phyloP scores from a whole-genome alignment of 345 rosid genomes.

The Hibiscus trionum region DNA sequence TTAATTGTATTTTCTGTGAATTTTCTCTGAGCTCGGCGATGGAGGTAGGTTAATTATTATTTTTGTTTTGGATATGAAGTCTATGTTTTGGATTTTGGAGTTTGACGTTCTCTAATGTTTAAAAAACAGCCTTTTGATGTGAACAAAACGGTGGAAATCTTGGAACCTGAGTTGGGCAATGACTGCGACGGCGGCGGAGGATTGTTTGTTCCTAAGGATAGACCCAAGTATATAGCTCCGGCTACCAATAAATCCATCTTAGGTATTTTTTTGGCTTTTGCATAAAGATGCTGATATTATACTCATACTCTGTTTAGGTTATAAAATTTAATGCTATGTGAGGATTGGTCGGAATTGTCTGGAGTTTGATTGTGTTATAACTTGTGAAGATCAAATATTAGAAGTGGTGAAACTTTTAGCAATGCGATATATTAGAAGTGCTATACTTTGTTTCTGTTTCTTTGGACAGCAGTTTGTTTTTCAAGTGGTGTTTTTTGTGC shows the following conservation, averaged over 20 bases:
- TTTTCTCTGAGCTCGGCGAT: neutral
- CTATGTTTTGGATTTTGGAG: neutral
- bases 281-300: neutral
- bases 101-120: neutral
- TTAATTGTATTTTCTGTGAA: neutral
- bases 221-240: neutral
- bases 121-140: slow-evolving; percentile 18
- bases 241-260: neutral
- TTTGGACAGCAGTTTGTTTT: neutral
- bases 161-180: slow-evolving; percentile 30
- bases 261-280: neutral
- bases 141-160: slow-evolving; percentile 23
- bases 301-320: too few species aligned
- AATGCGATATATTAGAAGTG: neutral
- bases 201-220: slow-evolving; percentile 40
- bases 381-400: too few species aligned
- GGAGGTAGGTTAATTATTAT: neutral
- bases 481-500: neutral
- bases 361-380: too few species aligned
- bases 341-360: neutral
- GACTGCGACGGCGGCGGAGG: slow-evolving; percentile 11
- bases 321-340: too few species aligned
- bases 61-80: neutral
- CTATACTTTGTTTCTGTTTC: neutral
- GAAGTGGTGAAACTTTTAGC: neutral